Base-by-base conservation (phyloP, 2,329 filamentous ascomycete genomes). In the Aspergillus sp. region DNA sequence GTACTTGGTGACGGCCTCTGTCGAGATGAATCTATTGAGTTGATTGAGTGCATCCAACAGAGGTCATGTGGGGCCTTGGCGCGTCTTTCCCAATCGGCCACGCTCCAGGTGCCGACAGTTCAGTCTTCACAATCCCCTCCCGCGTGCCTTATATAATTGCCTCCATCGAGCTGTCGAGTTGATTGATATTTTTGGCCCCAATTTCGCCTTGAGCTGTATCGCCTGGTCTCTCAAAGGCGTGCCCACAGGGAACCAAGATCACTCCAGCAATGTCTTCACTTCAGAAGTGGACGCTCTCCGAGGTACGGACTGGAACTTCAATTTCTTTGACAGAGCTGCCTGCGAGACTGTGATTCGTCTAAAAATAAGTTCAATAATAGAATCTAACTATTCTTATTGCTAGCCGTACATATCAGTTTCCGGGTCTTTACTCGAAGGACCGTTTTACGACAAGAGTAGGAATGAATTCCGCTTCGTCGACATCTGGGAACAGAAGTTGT, bases 401-500 rank as follows among this genome's bases (percentile, higher is more conserved):
- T 60, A 78, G 76, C 75, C 76, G 49, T 77, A 74, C 63, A 58
- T 77, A 53, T 66, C 74, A 49, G 66, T 75, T 48, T 59, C 66
- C 24, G 75, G 75, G 47, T 73, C 70, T 15, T 63, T 78, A 27
- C 71, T 77, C 23, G 75, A 78, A 65, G 75, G 75, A 7, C 75
- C 75, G 3, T 77, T 71, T 58, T 71, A 76, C 59, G 72, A 74
- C 56, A 66, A 68, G 19, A 67, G 69, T 48, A 70, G 66, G 23
- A 74, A 77, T 57, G 73, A 77, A 62, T 70, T 78, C 40, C 75
- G 75, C 43, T 78, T 77, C 56, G 64, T 78, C 46, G 93, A 97
- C 75, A 93, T 96, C 75, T 89, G 88, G 73, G 86, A 89, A 70
- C 84, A 89, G 70, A 85, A 86, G 60, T 70, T 96, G 46, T 89